Evolutionary conservation across 371 early-diverging fungal genomes (phyloP).

Genomic region (Mortierella sp.): DNA sequence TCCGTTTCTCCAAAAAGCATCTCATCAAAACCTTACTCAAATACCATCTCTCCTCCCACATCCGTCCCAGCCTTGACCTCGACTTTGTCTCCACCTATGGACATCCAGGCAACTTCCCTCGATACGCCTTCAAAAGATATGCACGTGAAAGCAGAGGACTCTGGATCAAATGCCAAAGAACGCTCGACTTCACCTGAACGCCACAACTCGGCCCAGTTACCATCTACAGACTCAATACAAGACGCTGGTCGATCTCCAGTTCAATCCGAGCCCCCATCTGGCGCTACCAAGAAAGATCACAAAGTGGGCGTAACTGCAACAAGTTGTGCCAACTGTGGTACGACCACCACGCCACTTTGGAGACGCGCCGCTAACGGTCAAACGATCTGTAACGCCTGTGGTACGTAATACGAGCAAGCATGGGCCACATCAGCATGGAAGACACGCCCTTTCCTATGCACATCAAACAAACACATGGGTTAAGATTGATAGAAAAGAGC

Average conservation of each 20-base stretch:
- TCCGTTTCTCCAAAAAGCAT: slow-evolving; percentile 12
- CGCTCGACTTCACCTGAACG: slow-evolving; percentile 11
- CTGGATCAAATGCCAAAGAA: not conserved
- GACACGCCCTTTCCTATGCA: not conserved
- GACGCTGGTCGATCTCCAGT: not conserved
- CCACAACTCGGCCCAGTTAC: slow-evolving; percentile 1
- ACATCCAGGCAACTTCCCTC: not conserved
- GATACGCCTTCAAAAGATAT: not conserved
- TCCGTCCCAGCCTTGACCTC: slow-evolving; percentile 11
- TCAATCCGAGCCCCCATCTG: not conserved
- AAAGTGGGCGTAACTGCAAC: slow-evolving; percentile 56
- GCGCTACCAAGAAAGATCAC: slow-evolving; percentile 21
- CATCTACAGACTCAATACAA: not conserved
- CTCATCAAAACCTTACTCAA: slow-evolving; percentile 16
- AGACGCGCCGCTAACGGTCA: slow-evolving; percentile 84
- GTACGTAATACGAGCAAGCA: slow-evolving; percentile 55
- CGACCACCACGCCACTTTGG: slow-evolving; percentile 93
- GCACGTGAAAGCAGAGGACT: slow-evolving; percentile 25
- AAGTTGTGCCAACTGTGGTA: slow-evolving; percentile 90
- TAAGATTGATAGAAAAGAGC: no score
- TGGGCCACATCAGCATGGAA: no score
- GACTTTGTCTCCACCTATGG: slow-evolving; percentile 25
- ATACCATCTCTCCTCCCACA: not conserved
- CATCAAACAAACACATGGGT: no score
- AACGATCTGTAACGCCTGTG: slow-evolving; percentile 93